Conservation (phyloP, 1,139 yeast species). For the Candida pseudoviswanathii region DNA sequence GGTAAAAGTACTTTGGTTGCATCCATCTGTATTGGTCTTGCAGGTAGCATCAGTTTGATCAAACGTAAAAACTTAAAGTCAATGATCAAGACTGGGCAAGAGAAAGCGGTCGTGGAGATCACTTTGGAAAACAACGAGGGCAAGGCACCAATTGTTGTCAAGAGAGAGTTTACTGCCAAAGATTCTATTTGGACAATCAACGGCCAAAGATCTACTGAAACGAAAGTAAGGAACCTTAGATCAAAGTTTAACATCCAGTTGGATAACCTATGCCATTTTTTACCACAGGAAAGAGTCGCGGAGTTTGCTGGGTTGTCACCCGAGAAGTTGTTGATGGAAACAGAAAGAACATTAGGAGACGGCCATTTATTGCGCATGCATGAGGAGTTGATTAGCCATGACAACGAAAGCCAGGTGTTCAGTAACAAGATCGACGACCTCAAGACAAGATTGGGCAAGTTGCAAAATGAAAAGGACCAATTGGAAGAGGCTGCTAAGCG, state of each 20-base stretch:
- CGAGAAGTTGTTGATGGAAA: constrained; percentile 71
- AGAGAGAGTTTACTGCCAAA: constrained; percentile 38
- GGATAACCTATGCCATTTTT: constrained; percentile 89
- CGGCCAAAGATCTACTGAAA: constrained; percentile 43
- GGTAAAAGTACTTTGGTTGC: constrained; percentile 95
- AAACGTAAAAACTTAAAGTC: constrained; percentile 77
- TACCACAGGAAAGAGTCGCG: constrained; percentile 95
- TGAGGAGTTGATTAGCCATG: constrained; percentile 55
- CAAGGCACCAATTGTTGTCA: constrained; percentile 34
- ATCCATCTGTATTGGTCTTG: constrained; percentile 88
- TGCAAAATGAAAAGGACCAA: constrained; percentile 32
- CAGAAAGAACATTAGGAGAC: constrained; percentile 79
- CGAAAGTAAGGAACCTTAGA: constrained; percentile 48
- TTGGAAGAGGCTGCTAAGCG: constrained; percentile 43
- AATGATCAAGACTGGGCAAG: constrained; percentile 76
- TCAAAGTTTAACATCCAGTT: constrained; percentile 71
- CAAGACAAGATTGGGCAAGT: constrained; percentile 29
- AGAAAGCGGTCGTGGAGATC: constrained; percentile 59
- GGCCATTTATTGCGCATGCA: constrained; percentile 61
- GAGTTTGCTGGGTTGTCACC: constrained; percentile 86
- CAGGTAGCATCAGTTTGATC: constrained; percentile 75
- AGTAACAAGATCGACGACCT: constrained; percentile 29
- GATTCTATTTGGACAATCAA: constrained; percentile 67
- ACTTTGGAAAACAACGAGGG: constrained; percentile 53
- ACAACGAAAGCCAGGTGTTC: constrained; percentile 37